Percentiles rank a stretch among this genome's conserved stretches.
These are phyloP conservation scores for Glycine soja DNA, from an alignment of 306 rosid genomes.

Conservation along the genomic window DNA sequence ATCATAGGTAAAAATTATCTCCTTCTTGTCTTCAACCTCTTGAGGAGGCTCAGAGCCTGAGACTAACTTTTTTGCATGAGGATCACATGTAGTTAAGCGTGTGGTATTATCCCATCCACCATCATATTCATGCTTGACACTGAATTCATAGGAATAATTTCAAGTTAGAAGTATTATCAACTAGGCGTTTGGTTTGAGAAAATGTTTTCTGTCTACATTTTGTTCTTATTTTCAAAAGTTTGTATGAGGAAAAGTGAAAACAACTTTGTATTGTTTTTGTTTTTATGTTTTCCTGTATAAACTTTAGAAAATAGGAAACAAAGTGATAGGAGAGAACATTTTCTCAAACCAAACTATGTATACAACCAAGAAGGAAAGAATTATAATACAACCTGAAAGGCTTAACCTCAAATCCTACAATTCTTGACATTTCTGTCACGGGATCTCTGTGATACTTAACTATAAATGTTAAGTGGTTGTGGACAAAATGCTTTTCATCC, in stretches of 20 bases:
- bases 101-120: conserved; percentile 68
- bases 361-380: conserved; percentile 24
- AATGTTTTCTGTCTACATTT: not conserved
- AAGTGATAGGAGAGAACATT: not conserved
- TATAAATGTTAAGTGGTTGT: conserved; percentile 79
- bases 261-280: not conserved
- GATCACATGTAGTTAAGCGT: conserved; percentile 83
- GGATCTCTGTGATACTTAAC: conserved; percentile 84
- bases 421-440: conserved; percentile 73
- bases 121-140: conserved; percentile 81
- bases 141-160: conserved; percentile 48
- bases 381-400: conserved; percentile 73
- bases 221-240: not conserved
- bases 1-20: conserved; percentile 87
- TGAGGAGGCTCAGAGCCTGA: conserved; percentile 81
- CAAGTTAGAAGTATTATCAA: conserved; percentile 23
- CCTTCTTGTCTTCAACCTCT: conserved; percentile 87
- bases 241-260: not conserved
- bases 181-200: not conserved
- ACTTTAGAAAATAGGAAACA: not conserved
- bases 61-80: conserved; percentile 70
- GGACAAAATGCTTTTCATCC: conserved; percentile 78
- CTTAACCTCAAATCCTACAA: conserved; percentile 93
- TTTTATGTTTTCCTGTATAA: not conserved
- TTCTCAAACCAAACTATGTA: not conserved